Conservation (phyloP, 108 stramenopile species). For the Mediolabrus comicus region DNA sequence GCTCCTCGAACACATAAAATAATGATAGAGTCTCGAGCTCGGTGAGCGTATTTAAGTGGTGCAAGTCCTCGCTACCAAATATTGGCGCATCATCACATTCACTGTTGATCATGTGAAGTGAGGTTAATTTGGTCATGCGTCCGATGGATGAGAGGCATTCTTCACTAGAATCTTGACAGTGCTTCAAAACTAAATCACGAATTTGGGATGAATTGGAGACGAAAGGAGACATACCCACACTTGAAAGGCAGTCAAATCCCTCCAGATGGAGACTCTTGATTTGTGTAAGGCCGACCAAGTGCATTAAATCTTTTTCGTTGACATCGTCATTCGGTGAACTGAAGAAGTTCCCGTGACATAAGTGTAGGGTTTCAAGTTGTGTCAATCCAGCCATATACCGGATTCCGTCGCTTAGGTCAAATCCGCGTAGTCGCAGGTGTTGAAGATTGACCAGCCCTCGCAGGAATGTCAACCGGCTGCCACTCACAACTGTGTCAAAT, state of each 20-base stretch:
- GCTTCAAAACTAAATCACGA: constrained; percentile 4
- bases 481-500: background rate
- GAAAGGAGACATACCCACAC: background rate
- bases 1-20: constrained; percentile 1
- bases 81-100: background rate
- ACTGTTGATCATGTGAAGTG: background rate
- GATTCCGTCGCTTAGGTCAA: background rate
- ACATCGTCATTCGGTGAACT: constrained; percentile 2
- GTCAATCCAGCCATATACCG: background rate
- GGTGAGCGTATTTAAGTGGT: background rate
- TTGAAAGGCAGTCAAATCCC: background rate
- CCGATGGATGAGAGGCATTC: constrained; percentile 1
- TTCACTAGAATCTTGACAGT: background rate
- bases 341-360: background rate
- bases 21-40: background rate
- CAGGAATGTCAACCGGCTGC: background rate
- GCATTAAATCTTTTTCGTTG: background rate
- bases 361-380: background rate
- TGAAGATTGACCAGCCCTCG: background rate
- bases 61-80: background rate
- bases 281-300: background rate
- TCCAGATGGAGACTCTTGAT: background rate
- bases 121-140: background rate
- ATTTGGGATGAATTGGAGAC: background rate
- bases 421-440: background rate